Conservation (phyloP, 495 filamentous ascomycete species). For the Trichoderma reesei region DNA sequence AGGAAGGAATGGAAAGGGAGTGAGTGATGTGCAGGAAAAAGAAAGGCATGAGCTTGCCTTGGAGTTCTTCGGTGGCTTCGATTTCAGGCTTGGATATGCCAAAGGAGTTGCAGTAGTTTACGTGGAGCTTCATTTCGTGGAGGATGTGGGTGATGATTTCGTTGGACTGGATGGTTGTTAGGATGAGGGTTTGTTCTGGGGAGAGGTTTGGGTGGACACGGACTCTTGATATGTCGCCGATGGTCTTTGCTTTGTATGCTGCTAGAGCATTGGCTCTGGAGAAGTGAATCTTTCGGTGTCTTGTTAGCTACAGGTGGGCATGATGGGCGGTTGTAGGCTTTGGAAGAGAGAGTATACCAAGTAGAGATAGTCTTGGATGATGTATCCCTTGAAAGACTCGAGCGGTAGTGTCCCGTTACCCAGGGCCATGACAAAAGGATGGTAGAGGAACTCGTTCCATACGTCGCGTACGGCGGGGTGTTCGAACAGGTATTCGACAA, state of each 20-base stretch:
- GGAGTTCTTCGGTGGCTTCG: conserved; percentile 58
- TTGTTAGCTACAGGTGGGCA: background rate
- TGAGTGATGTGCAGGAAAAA: too few species aligned
- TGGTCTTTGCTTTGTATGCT: conserved; percentile 66
- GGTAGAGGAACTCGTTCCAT: conserved; percentile 67
- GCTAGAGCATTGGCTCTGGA: conserved; percentile 74
- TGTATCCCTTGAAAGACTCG: conserved; percentile 71
- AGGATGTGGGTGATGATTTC: conserved; percentile 63
- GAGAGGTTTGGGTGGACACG: conserved; percentile 18
- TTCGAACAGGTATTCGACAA: conserved; percentile 75
- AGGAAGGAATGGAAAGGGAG: too few species aligned
- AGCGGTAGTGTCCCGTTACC: conserved; percentile 62
- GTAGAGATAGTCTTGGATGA: conserved; percentile 85
- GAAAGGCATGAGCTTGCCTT: conserved; percentile 41
- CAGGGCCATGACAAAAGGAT: conserved; percentile 70
- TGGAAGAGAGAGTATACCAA: conserved; percentile 41
- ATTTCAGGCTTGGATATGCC: conserved; percentile 70
- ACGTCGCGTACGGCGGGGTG: conserved; percentile 57
- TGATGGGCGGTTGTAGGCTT: background rate
- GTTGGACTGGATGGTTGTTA: conserved; percentile 42
- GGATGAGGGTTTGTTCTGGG: background rate
- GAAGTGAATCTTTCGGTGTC: conserved; percentile 59
- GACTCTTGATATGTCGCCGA: conserved; percentile 61
- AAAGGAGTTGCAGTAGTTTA: conserved; percentile 70
- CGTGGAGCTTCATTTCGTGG: conserved; percentile 68